phyloP scores from a whole-genome alignment of 225 moss, liverwort and hornwort genomes.

The Sphagnum contortum region DNA sequence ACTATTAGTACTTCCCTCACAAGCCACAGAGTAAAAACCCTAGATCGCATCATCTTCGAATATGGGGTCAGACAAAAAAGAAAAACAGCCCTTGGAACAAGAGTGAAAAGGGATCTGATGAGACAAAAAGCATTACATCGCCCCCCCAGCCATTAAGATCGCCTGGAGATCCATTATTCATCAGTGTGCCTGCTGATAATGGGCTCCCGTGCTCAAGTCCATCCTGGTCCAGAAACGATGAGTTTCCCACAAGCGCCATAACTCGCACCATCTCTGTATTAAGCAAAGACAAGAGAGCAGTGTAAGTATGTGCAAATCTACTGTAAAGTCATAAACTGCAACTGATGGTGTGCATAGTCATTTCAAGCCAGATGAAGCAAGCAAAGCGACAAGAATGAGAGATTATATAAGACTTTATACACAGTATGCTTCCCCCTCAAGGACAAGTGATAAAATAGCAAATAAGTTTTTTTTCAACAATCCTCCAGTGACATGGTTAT shows the following conservation, averaged over 20 bases:
- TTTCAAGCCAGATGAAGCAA: neutral
- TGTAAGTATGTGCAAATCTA: no score
- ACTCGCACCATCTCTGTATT: slow-evolving; percentile 77
- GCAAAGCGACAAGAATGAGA: neutral
- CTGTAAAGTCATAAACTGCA: neutral
- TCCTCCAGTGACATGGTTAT: no score
- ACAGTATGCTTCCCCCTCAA: no score
- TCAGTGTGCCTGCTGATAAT: slow-evolving; percentile 49
- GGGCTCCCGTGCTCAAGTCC: slow-evolving; percentile 78
- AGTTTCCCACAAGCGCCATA: slow-evolving; percentile 71
- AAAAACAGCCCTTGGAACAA: no score
- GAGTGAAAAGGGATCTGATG: neutral
- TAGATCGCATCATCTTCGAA: no score
- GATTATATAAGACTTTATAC: neutral
- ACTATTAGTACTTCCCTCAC: no score
- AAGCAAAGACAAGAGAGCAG: neutral
- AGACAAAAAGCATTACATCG: slow-evolving; percentile 30
- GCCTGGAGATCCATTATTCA: slow-evolving; percentile 38
- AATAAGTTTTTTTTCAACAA: no score
- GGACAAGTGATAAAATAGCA: no score
- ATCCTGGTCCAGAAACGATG: slow-evolving; percentile 70
- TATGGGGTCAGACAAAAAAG: no score
- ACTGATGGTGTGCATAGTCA: no score
- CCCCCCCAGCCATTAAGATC: slow-evolving; percentile 79
- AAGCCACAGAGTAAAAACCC: no score